Conservation (phyloP, 108 stramenopile genomes). For the Stephanodiscus triporus region DNA sequence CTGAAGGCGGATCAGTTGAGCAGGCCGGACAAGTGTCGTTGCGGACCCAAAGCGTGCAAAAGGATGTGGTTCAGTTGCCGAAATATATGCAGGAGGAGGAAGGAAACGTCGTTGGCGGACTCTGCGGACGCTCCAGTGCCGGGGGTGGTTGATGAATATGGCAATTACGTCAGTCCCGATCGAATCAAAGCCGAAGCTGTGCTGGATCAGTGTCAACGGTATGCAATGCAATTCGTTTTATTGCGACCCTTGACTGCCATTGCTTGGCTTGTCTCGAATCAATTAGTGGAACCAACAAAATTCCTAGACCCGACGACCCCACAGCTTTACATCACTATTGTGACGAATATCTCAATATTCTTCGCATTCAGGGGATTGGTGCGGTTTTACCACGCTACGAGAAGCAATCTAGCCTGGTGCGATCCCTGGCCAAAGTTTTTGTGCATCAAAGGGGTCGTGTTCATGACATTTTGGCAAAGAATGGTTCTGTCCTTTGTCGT, state of each 20-base stretch:
- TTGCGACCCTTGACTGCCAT: slow-evolving; percentile 52
- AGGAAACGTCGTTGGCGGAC: neutral
- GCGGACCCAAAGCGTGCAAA: slow-evolving; percentile 6
- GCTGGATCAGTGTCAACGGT: slow-evolving; percentile 60
- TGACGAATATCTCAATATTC: slow-evolving; percentile 82
- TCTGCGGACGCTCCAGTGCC: neutral
- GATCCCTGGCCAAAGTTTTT: slow-evolving; percentile 90
- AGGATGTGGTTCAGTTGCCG: slow-evolving; percentile 14
- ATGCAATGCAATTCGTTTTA: slow-evolving; percentile 63
- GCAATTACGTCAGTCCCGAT: slow-evolving; percentile 47
- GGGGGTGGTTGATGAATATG: slow-evolving; percentile 2
- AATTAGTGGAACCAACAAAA: slow-evolving; percentile 34
- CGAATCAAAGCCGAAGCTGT: slow-evolving; percentile 62
- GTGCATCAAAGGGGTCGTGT: slow-evolving; percentile 90
- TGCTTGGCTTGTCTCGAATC: slow-evolving; percentile 46
- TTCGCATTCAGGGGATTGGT: slow-evolving; percentile 87
- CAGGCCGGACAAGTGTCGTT: slow-evolving; percentile 36
- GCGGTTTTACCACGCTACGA: slow-evolving; percentile 85
- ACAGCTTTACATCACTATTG: slow-evolving; percentile 69
- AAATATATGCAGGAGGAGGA: slow-evolving; percentile 9
- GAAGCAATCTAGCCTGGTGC: slow-evolving; percentile 77
- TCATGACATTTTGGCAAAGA: slow-evolving; percentile 93
- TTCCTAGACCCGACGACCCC: slow-evolving; percentile 53
- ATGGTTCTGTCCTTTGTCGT: slow-evolving; percentile 62
- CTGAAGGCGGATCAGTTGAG: slow-evolving; percentile 35